Percentiles rank a stretch among this genome's conserved stretches.
phyloP scores from a whole-genome alignment of 176 grass and related monocot genomes.

The Carex scoparia region DNA sequence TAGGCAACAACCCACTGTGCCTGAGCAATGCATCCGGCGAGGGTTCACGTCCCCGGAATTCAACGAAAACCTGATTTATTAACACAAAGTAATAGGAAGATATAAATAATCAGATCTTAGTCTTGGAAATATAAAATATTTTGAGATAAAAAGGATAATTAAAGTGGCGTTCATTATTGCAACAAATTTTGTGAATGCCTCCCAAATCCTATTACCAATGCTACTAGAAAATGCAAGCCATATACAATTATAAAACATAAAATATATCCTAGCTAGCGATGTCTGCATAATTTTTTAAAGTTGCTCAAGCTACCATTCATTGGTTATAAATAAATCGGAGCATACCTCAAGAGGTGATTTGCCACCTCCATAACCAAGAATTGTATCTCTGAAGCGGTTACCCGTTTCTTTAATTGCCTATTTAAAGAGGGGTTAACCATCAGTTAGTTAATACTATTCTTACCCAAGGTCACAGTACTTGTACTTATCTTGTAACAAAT shows the following conservation, averaged over 20 bases:
- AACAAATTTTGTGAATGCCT: background rate
- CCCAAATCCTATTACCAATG: background rate
- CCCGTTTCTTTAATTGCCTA: conserved; percentile 66
- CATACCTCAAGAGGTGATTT: conserved; percentile 39
- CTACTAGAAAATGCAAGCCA: background rate
- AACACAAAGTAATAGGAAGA: background rate
- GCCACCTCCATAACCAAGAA: conserved; percentile 80
- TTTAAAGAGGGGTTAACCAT: background rate
- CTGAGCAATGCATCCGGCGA: conserved; percentile 70
- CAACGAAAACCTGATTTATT: conserved; percentile 58
- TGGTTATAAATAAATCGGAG: background rate
- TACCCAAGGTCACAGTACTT: too few species aligned
- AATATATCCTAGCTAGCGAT: too few species aligned
- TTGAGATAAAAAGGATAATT: background rate
- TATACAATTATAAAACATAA: too few species aligned
- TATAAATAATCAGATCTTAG: background rate
- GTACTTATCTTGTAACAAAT: background rate
- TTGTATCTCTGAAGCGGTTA: conserved; percentile 63
- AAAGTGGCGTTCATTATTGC: background rate
- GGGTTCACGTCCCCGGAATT: conserved; percentile 70
- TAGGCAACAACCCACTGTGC: conserved; percentile 65
- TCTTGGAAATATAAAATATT: background rate
- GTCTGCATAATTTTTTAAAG: too few species aligned
- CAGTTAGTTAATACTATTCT: background rate
- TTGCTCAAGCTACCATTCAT: too few species aligned